Evolutionary conservation across 164 flowering plant species (phyloP).

Genomic region (Nymphaea thermarum): DNA sequence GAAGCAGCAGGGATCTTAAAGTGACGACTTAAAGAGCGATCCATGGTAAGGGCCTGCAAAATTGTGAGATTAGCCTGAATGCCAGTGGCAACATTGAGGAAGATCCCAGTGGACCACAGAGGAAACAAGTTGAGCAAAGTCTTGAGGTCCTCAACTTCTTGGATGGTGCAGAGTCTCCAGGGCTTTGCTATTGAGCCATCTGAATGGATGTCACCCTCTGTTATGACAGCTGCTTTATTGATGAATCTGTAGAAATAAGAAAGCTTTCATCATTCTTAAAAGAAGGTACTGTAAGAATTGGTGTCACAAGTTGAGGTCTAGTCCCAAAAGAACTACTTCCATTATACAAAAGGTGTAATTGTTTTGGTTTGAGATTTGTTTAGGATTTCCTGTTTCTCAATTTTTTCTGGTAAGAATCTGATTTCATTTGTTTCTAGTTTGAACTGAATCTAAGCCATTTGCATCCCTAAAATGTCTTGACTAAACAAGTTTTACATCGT

Average conservation of each 20-base stretch:
- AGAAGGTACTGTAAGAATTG: too few relatives aligned
- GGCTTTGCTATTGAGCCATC: constrained; percentile 20
- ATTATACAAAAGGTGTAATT: too few relatives aligned
- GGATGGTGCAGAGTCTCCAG: constrained; percentile 38
- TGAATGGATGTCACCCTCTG: constrained; percentile 15
- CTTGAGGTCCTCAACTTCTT: constrained; percentile 57
- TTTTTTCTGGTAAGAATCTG: too few relatives aligned
- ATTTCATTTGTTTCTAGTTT: too few relatives aligned
- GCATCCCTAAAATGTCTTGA: too few relatives aligned
- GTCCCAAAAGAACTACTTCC: too few relatives aligned
- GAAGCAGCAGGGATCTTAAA: constrained; percentile 48
- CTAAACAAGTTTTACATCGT: too few relatives aligned
- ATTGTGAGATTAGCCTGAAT: constrained; percentile 23
- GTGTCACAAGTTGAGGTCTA: too few relatives aligned
- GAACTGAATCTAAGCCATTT: too few relatives aligned
- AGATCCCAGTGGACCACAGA: constrained; percentile 30
- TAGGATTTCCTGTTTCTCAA: too few relatives aligned
- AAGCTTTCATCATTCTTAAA: too few relatives aligned
- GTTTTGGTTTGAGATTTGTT: too few relatives aligned
- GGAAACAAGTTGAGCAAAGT: constrained; percentile 30
- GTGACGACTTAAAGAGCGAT: constrained; percentile 32
- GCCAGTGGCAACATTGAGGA: constrained; percentile 28
- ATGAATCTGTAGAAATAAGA: constrained; percentile 29
- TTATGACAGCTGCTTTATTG: constrained; percentile 40
- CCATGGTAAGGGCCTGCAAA: constrained; percentile 49